Evolutionary conservation across 345 rosid species (phyloP).

Genomic region (Rhizophora mangle): DNA sequence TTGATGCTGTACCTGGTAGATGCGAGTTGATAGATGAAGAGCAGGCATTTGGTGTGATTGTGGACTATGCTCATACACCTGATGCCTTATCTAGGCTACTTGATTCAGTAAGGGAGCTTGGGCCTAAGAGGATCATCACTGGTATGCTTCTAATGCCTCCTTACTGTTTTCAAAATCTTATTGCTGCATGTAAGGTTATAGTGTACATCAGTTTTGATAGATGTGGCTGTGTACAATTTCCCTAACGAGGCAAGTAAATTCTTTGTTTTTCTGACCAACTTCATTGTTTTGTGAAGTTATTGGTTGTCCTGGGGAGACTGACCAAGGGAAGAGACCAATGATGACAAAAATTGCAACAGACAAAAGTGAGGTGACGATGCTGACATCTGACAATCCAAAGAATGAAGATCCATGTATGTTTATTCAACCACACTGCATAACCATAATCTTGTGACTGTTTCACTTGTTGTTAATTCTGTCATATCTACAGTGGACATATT

Average conservation of each 20-base stretch:
- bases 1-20: slow-evolving; percentile 92
- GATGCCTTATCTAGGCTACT: slow-evolving; percentile 80
- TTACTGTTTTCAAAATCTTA: neutral
- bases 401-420: slow-evolving; percentile 84
- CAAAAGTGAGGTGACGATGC: slow-evolving; percentile 87
- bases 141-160: slow-evolving; percentile 44
- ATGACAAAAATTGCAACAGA: slow-evolving; percentile 86
- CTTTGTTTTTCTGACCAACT: slow-evolving; percentile 6
- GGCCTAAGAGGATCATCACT: slow-evolving; percentile 77
- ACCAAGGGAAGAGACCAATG: slow-evolving; percentile 79
- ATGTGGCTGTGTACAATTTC: neutral
- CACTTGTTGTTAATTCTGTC: slow-evolving; percentile 5
- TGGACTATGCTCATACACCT: slow-evolving; percentile 80
- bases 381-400: slow-evolving; percentile 87
- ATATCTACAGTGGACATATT: slow-evolving; percentile 78
- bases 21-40: slow-evolving; percentile 93
- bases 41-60: slow-evolving; percentile 91
- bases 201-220: neutral
- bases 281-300: slow-evolving; percentile 43
- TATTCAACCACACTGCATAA: neutral
- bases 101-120: slow-evolving; percentile 85
- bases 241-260: neutral
- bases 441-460: slow-evolving; percentile 6
- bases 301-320: slow-evolving; percentile 79
- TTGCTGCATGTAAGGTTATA: neutral